Conservation (phyloP, 495 filamentous ascomycete genomes). For the Cryomyces minteri region DNA sequence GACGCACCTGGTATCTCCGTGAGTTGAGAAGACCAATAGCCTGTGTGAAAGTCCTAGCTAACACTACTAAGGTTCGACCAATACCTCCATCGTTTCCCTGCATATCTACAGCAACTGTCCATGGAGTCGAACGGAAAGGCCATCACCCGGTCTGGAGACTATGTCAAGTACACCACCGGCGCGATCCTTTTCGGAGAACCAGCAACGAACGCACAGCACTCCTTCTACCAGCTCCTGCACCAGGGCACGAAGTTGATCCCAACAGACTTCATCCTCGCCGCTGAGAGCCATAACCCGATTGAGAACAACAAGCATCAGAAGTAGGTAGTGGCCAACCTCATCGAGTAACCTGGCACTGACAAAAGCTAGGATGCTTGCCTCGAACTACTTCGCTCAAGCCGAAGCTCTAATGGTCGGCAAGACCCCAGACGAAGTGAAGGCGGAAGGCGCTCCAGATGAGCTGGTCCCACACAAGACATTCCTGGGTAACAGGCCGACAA, state of each 20-base stretch:
- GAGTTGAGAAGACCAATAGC: constrained; percentile 14
- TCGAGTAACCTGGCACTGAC: not conserved
- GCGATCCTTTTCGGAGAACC: constrained; percentile 94
- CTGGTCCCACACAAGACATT: constrained; percentile 97
- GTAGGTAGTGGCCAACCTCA: constrained; percentile 15
- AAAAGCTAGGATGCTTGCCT: constrained; percentile 63
- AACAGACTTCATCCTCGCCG: constrained; percentile 91
- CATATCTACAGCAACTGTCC: constrained; percentile 95
- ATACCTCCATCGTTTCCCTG: constrained; percentile 96
- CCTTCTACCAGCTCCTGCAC: constrained; percentile 98
- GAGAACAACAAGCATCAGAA: constrained; percentile 85
- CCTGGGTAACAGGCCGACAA: constrained; percentile 92
- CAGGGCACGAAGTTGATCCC: constrained; percentile 98
- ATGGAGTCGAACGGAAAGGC: constrained; percentile 99
- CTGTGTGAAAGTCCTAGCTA: not conserved
- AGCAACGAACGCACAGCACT: constrained; percentile 98
- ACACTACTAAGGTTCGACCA: constrained; percentile 23
- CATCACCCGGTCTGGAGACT: constrained; percentile 74
- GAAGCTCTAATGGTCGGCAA: constrained; percentile 99
- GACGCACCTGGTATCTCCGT: constrained; percentile 89
- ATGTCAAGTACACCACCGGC: constrained; percentile 93
- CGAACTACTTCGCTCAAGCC: constrained; percentile 95
- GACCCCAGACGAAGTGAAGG: constrained; percentile 72
- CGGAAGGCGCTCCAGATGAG: constrained; percentile 67
- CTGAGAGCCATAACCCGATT: constrained; percentile 90